Conservation (phyloP, 768 basidiomycete species). For the Clitopilus passeckerianus region DNA sequence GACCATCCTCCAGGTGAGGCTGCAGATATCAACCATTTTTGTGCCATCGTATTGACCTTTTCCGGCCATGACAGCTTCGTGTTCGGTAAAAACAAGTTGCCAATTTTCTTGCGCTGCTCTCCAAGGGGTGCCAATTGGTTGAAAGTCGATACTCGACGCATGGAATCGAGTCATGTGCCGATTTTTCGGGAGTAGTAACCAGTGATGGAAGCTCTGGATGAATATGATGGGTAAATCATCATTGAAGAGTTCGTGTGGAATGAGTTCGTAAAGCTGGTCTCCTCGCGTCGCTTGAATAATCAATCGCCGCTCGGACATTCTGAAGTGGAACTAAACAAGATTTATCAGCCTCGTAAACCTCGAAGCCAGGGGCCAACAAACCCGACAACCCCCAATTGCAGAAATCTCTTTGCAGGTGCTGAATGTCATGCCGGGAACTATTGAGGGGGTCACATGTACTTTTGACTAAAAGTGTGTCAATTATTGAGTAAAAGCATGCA, state of each 20-base stretch:
- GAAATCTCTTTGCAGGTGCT: conserved; percentile 16
- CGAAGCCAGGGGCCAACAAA: too few relatives aligned
- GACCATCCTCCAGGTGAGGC: conserved; percentile 16
- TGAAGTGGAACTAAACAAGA: conserved; percentile 24
- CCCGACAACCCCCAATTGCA: neutral
- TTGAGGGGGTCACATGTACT: conserved; percentile 28
- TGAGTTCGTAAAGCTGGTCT: conserved; percentile 21
- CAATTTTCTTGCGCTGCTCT: conserved; percentile 9
- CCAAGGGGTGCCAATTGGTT: conserved; percentile 24
- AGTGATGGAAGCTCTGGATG: conserved; percentile 24
- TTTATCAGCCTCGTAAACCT: conserved; percentile 7
- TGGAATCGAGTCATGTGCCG: conserved; percentile 3
- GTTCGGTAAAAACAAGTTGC: too few relatives aligned
- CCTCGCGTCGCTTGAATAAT: conserved; percentile 22
- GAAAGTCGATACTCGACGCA: conserved; percentile 28
- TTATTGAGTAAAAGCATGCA: neutral
- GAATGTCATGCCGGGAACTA: conserved; percentile 28
- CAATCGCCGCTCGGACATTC: conserved; percentile 14
- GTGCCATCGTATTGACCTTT: too few relatives aligned
- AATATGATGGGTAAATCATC: conserved; percentile 25
- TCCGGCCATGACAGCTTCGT: too few relatives aligned
- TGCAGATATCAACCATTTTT: conserved; percentile 24
- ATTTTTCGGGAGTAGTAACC: conserved; percentile 19
- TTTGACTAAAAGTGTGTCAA: conserved; percentile 16
- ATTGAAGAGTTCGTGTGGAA: conserved; percentile 22